Base-by-base conservation (phyloP, 1,139 yeast genomes). In the Magnusiomyces tetraspermus region DNA sequence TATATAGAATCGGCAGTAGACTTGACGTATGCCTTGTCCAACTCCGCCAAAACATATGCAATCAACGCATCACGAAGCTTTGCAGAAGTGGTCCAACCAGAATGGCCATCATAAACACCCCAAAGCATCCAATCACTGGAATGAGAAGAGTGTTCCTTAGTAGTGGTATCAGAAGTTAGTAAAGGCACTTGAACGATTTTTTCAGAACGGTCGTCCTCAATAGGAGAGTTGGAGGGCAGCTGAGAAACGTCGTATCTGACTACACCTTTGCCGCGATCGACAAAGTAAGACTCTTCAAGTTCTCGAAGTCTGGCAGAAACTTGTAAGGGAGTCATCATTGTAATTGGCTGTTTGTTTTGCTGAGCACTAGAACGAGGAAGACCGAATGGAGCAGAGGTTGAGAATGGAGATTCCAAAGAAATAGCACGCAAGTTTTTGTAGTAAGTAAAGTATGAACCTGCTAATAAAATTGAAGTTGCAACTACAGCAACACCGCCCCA, bases 61-160 rank as follows among this genome's bases (percentile, higher is more conserved):
- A 92, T 82, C 61, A 92, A 74, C 59, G 83, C 82, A 58, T 87
- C 94, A 56, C 95, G 77, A 57, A 92, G 76, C 65, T 83, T 86
- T 36, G 88, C 79, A 56, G 94, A 82, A 1, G 98, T 94, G 56
- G 87, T 86, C 83, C 96, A 89, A 21, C 99, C 98, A 2, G 96
- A 89, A 68, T 92, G 99, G 13, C 99, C 99, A 68, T 92, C 98
- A 67, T 84, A 92, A 0, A 94, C 80, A 2, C 97, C 96, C 77
- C 95, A 94, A 64, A 92, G 88, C 79, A 86, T 85, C 86, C 97
- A 85, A 67, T 90, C 97, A 0, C 94, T 77, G 46, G 78, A 75
- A 19, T 40, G 41, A 22, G 23, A 19, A 8, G 48, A 17, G 15
- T 36, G 30, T 13, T n/a, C 3, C 13, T 33, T 36, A 40, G 41